These are phyloP conservation scores for Starmerella etchellsii DNA, from an alignment of 805 yeast genomes.

Conservation along the genomic window DNA sequence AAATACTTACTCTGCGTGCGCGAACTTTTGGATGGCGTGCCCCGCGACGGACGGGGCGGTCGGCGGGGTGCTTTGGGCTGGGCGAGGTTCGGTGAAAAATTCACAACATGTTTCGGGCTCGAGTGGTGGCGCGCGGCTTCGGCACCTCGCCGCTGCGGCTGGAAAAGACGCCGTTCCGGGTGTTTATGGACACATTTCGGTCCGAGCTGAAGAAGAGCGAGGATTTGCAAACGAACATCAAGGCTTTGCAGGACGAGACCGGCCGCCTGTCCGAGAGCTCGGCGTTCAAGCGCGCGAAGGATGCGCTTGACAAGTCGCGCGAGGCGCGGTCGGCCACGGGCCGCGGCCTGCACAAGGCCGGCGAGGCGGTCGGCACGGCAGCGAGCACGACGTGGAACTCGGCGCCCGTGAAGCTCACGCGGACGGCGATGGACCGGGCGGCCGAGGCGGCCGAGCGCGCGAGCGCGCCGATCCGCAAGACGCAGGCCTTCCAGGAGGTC, in stretches of 20 bases:
- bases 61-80: too few relatives aligned
- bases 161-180: slow-evolving; percentile 55
- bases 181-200: slow-evolving; percentile 83
- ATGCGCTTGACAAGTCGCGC: slow-evolving; percentile 80
- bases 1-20: too few relatives aligned
- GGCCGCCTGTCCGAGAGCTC: slow-evolving; percentile 89
- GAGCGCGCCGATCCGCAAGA: slow-evolving; percentile 84
- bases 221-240: slow-evolving; percentile 84
- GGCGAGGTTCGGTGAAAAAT: too few relatives aligned
- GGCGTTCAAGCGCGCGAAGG: slow-evolving; percentile 83
- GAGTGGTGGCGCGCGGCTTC: slow-evolving; percentile 8
- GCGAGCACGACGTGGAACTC: slow-evolving; percentile 95
- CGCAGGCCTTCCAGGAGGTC: slow-evolving; percentile 79
- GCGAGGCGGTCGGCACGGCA: slow-evolving; percentile 82
- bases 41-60: too few relatives aligned
- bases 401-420: slow-evolving; percentile 77
- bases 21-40: too few relatives aligned
- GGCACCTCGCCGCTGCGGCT: slow-evolving; percentile 5
- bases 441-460: slow-evolving; percentile 75
- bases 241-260: slow-evolving; percentile 89
- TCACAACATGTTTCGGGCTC: slow-evolving; percentile 10
- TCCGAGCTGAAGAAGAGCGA: slow-evolving; percentile 80
- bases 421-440: slow-evolving; percentile 67
- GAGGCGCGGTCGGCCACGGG: slow-evolving; percentile 54
- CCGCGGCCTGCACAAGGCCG: slow-evolving; percentile 71